Percentiles rank a stretch among this genome's conserved stretches.
Conservation (phyloP, 768 basidiomycete genomes). For the Psilocybe tampanensis region DNA sequence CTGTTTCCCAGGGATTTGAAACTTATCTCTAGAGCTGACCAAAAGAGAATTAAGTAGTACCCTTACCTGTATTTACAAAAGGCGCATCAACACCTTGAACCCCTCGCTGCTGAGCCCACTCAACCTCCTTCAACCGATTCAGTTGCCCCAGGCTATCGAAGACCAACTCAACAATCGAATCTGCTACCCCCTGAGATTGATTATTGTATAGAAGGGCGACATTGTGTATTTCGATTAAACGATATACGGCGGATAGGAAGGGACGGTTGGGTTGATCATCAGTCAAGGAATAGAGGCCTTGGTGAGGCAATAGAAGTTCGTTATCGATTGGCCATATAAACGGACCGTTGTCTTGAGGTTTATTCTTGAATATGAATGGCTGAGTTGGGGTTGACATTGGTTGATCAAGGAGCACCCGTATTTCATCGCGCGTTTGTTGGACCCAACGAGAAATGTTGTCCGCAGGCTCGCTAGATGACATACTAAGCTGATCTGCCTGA, state of each 20-base stretch:
- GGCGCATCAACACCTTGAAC: neutral
- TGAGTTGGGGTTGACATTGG: neutral
- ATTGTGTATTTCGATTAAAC: neutral
- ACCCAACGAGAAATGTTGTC: neutral
- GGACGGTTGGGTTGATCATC: neutral
- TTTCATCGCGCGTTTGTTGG: neutral
- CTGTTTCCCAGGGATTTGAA: too few species aligned
- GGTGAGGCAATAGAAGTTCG: neutral
- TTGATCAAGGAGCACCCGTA: neutral
- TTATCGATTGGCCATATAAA: neutral
- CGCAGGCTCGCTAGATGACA: neutral
- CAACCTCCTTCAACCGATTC: neutral
- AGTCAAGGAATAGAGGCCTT: neutral
- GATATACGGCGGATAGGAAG: neutral
- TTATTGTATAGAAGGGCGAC: neutral
- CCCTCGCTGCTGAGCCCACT: neutral
- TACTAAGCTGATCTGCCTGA: neutral
- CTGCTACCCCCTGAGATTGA: too few species aligned
- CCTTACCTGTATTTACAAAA: neutral
- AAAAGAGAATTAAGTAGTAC: neutral
- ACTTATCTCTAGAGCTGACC: too few species aligned
- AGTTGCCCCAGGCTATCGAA: neutral
- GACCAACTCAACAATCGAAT: too few species aligned
- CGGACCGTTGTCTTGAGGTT: neutral
- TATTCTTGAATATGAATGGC: neutral